A percentile compares a stretch with the other conserved stretches of the same genome.
These are phyloP conservation scores for Fraxinus latifolia DNA, from an alignment of 305 asterid genomes.

Conservation along the genomic window DNA sequence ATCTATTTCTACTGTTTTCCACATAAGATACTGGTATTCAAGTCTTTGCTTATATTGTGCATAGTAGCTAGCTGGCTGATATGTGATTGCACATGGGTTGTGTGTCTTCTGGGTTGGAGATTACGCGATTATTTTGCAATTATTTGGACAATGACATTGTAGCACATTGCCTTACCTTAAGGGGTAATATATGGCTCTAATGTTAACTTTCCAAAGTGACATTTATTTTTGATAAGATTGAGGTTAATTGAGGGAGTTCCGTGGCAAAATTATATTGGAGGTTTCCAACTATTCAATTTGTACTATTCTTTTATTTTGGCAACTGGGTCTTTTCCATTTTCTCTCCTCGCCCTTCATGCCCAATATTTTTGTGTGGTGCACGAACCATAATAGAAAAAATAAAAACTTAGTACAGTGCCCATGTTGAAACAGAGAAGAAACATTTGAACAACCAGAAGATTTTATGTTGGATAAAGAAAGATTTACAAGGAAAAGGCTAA, in stretches of 20 bases:
- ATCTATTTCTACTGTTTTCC: not conserved
- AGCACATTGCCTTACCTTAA: slow-evolving; percentile 1
- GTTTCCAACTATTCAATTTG: not conserved
- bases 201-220: not conserved
- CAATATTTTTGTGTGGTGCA: not conserved
- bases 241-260: not conserved
- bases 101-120: slow-evolving; percentile 29
- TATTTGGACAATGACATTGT: slow-evolving; percentile 23
- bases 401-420: not conserved
- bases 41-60: not conserved
- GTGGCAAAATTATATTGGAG: not conserved
- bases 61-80: slow-evolving; percentile 45
- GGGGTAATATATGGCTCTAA: not conserved
- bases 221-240: not conserved
- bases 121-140: slow-evolving; percentile 22
- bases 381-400: not conserved
- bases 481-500: slow-evolving; percentile 31
- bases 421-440: slow-evolving; percentile 11
- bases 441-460: slow-evolving; percentile 35
- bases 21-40: slow-evolving; percentile 1
- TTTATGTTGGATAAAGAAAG: slow-evolving; percentile 50
- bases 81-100: slow-evolving; percentile 43
- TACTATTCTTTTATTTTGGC: not conserved
- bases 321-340: not conserved
- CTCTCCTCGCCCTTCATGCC: not conserved